These are phyloP conservation scores for Amesomyces nigricolor DNA, from an alignment of 2,329 filamentous ascomycete genomes.

Conservation along the genomic window DNA sequence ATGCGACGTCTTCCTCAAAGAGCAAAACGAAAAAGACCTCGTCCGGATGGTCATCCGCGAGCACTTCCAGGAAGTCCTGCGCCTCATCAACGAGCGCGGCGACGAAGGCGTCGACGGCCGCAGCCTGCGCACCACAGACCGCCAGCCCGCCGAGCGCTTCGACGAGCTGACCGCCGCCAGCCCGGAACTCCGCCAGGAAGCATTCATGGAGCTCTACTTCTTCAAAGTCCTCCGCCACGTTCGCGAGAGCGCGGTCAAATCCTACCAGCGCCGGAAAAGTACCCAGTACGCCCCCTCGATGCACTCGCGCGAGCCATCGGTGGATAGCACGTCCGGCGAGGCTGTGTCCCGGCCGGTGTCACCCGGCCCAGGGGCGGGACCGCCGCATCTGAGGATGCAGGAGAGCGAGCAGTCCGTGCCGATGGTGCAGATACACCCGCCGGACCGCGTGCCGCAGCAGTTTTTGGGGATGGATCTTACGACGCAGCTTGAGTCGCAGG, in stretches of 20 bases:
- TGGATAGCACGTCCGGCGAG: constrained; percentile 13
- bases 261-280: constrained; percentile 25
- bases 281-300: constrained; percentile 24
- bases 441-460: not conserved
- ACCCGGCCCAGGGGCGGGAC: constrained; percentile 5
- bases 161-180: constrained; percentile 43
- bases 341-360: constrained; percentile 4
- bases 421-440: constrained; percentile 14
- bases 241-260: constrained; percentile 31
- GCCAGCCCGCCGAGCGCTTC: constrained; percentile 29
- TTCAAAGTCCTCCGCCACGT: constrained; percentile 38
- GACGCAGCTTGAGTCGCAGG: constrained; percentile 14
- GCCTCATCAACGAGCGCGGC: constrained; percentile 38
- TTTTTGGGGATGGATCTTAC: constrained; percentile 5
- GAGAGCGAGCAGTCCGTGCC: constrained; percentile 15
- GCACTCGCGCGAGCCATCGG: constrained; percentile 15
- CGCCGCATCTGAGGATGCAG: not conserved
- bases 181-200: constrained; percentile 44
- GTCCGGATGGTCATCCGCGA: constrained; percentile 44
- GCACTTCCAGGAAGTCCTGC: constrained; percentile 45
- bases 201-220: constrained; percentile 51
- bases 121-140: constrained; percentile 13
- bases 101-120: constrained; percentile 18
- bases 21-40: constrained; percentile 29
- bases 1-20: constrained; percentile 39